Percentiles rank a stretch among this genome's conserved stretches.
Evolutionary conservation across 2,329 filamentous ascomycete species (phyloP).

Genomic region (Fragosphaeria purpurea): DNA sequence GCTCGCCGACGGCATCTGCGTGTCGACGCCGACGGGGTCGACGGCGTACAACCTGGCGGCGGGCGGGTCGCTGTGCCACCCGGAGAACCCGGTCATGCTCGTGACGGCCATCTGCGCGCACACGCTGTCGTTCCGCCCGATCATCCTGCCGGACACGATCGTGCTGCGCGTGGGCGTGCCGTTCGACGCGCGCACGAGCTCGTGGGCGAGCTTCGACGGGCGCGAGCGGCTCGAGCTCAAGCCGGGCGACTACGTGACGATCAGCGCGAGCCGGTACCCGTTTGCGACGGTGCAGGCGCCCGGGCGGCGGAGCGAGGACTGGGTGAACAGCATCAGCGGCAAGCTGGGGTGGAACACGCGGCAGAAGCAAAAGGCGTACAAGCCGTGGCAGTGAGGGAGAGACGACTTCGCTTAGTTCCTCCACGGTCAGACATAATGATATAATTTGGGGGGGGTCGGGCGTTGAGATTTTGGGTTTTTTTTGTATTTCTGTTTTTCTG

Average conservation of each 20-base stretch:
- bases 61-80: slow-evolving; percentile 89
- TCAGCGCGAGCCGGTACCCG: slow-evolving; percentile 65
- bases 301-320: slow-evolving; percentile 62
- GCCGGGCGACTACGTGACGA: slow-evolving; percentile 76
- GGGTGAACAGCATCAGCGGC: slow-evolving; percentile 70
- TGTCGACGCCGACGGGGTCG: slow-evolving; percentile 87
- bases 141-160: slow-evolving; percentile 92
- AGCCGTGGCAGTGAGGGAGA: slow-evolving; percentile 32
- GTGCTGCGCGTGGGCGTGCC: slow-evolving; percentile 90
- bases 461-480: too few relatives aligned
- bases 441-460: too few relatives aligned
- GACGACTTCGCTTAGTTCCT: neutral
- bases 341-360: slow-evolving; percentile 76
- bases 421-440: too few relatives aligned
- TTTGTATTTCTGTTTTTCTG: too few relatives aligned
- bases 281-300: slow-evolving; percentile 68
- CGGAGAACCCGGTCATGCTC: slow-evolving; percentile 92
- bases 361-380: slow-evolving; percentile 60
- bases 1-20: slow-evolving; percentile 84
- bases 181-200: slow-evolving; percentile 77
- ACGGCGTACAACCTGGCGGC: slow-evolving; percentile 94
- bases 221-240: slow-evolving; percentile 72
- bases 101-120: slow-evolving; percentile 92
- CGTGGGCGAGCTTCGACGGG: slow-evolving; percentile 98
- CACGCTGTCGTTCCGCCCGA: slow-evolving; percentile 89